phyloP scores from a whole-genome alignment of 352 stramenopile species.

The Phytophthora megakarya region DNA sequence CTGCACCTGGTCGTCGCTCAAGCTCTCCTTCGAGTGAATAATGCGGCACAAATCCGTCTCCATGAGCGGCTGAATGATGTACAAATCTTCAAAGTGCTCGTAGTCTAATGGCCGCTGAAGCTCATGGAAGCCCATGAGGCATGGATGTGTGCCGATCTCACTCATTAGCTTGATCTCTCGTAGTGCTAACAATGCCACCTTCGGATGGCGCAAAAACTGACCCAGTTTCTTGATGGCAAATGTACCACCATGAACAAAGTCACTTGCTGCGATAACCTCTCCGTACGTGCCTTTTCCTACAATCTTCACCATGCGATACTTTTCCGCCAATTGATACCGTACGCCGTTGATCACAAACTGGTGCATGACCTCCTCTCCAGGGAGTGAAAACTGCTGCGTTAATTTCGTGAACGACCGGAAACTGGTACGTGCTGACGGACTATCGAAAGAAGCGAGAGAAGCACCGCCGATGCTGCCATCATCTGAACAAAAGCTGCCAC shows the following conservation, averaged over 20 bases:
- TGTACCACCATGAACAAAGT: conserved; percentile 84
- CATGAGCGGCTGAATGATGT: conserved; percentile 98
- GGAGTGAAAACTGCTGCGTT: conserved; percentile 31
- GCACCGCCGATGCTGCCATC: conserved; percentile 24
- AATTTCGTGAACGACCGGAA: conserved; percentile 56
- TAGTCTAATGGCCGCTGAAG: conserved; percentile 83
- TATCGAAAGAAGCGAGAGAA: conserved; percentile 31
- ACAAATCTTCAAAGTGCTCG: conserved; percentile 95
- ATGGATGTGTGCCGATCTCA: conserved; percentile 72
- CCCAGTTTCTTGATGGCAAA: conserved; percentile 91
- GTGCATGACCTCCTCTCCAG: conserved; percentile 78
- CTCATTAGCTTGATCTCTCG: conserved; percentile 92
- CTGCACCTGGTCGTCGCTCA: conserved; percentile 95
- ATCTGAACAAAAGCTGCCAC: conserved; percentile 41
- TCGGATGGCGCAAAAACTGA: conserved; percentile 84
- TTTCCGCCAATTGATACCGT: conserved; percentile 85
- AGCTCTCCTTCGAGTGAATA: conserved; percentile 87
- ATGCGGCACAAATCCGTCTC: conserved; percentile 95
- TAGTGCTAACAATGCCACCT: conserved; percentile 82
- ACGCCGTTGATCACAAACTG: conserved; percentile 90
- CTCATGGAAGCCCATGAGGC: conserved; percentile 85
- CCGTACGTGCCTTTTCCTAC: conserved; percentile 90
- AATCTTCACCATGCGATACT: conserved; percentile 91
- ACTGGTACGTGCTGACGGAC: conserved; percentile 22
- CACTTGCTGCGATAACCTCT: conserved; percentile 88